phyloP scores from a whole-genome alignment of 2,329 filamentous ascomycete species.

The Aspergillus terreus region DNA sequence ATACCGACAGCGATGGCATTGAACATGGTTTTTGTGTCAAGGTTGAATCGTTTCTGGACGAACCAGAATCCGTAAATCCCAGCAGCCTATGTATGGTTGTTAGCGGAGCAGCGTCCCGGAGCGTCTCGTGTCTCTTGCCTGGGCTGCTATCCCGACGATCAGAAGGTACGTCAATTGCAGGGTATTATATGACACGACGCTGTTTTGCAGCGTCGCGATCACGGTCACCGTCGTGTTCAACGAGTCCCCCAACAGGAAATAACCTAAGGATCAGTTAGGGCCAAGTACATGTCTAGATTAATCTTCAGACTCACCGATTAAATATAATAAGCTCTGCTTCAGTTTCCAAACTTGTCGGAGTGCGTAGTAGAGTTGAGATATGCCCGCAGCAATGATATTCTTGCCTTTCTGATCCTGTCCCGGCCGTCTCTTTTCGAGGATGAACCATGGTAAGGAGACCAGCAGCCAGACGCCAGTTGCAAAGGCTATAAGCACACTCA shows the following conservation, averaged over 20 bases:
- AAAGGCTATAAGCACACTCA: constrained; percentile 64
- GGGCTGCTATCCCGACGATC: constrained; percentile 62
- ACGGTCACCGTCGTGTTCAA: constrained; percentile 69
- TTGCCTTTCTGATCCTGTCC: constrained; percentile 51
- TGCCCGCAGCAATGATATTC: constrained; percentile 53
- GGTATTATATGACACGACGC: constrained; percentile 62
- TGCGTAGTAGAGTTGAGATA: constrained; percentile 61
- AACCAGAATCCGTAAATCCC: constrained; percentile 62
- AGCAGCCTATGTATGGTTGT: constrained; percentile 29
- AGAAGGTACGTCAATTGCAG: constrained; percentile 63
- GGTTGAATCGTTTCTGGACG: constrained; percentile 56
- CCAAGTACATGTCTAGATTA: not conserved
- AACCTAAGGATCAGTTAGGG: constrained; percentile 35
- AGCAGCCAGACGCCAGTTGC: constrained; percentile 62
- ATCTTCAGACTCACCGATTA: constrained; percentile 46
- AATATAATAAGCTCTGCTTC: constrained; percentile 63
- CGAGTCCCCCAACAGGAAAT: constrained; percentile 67
- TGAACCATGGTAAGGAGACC: constrained; percentile 64
- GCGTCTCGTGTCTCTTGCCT: constrained; percentile 36
- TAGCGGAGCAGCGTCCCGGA: not conserved
- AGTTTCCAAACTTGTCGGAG: constrained; percentile 59
- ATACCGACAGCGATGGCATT: constrained; percentile 60
- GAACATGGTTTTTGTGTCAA: constrained; percentile 67
- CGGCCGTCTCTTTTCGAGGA: constrained; percentile 61
- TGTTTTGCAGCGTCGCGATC: constrained; percentile 62